A percentile compares a stretch with the other conserved stretches of the same genome.
These are phyloP conservation scores for Pleurotus ostreatus DNA, from an alignment of 768 basidiomycete genomes.

Conservation along the genomic window DNA sequence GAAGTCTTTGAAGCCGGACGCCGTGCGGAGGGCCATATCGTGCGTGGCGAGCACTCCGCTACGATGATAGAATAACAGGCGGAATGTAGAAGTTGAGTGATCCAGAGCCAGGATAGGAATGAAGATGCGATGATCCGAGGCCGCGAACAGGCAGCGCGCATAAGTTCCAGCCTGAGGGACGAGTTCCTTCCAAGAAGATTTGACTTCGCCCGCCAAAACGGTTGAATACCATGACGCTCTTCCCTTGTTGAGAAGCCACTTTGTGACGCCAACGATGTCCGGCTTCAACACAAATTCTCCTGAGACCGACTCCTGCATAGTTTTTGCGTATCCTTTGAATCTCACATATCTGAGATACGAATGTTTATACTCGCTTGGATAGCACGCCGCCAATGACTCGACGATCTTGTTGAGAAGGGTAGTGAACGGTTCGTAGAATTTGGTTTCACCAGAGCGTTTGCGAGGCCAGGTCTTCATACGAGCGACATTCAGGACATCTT, in stretches of 20 bases:
- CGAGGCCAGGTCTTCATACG: not conserved
- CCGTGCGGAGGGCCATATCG: not conserved
- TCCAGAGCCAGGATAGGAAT: conserved; percentile 2
- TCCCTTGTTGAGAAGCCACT: not conserved
- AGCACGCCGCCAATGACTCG: not conserved
- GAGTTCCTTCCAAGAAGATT: not conserved
- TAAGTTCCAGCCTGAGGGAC: not conserved
- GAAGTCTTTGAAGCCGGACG: conserved; percentile 3
- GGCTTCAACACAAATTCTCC: not conserved
- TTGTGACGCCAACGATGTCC: not conserved
- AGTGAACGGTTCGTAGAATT: not conserved
- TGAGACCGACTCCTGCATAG: not conserved
- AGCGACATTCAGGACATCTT: not conserved
- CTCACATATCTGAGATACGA: not conserved
- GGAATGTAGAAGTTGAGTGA: not conserved
- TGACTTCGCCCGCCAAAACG: not conserved
- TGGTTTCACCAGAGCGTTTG: not conserved
- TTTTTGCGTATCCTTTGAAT: not conserved
- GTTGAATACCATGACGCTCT: not conserved
- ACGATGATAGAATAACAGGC: conserved; percentile 7
- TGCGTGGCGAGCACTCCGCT: conserved; percentile 1
- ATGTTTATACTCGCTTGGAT: not conserved
- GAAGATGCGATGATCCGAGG: not conserved
- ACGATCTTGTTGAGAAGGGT: not conserved
- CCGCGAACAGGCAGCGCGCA: conserved; percentile 6